phyloP scores from a whole-genome alignment of 495 filamentous ascomycete genomes.

The Aspergillus kassunensis region DNA sequence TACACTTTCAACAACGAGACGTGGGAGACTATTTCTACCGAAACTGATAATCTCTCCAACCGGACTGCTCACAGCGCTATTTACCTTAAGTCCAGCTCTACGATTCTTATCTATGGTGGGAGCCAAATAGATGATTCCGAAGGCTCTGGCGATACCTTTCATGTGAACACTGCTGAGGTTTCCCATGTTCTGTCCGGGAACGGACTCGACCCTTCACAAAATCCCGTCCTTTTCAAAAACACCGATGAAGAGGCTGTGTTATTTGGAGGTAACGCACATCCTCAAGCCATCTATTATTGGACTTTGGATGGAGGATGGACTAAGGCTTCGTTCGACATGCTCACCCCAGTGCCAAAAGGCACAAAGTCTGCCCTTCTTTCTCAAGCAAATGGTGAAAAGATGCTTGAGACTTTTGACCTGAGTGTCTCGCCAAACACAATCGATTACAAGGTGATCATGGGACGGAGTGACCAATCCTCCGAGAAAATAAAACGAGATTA shows the following conservation, averaged over 20 bases:
- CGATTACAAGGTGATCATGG: too few relatives aligned
- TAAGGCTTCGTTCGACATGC: constrained; percentile 57
- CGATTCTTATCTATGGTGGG: constrained; percentile 81
- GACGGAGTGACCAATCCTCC: constrained; percentile 25
- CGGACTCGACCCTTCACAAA: constrained; percentile 35
- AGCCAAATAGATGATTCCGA: constrained; percentile 50
- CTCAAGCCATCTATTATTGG: constrained; percentile 66
- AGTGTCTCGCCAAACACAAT: constrained; percentile 61
- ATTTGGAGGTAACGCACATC: constrained; percentile 64
- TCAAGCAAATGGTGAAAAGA: constrained; percentile 73
- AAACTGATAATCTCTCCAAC: constrained; percentile 55
- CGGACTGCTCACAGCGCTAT: constrained; percentile 69
- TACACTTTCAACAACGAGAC: constrained; percentile 70
- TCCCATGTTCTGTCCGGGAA: constrained; percentile 53
- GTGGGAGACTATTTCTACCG: constrained; percentile 63
- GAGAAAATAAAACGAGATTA: constrained; percentile 51
- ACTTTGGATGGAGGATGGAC: constrained; percentile 54
- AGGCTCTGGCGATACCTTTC: constrained; percentile 70
- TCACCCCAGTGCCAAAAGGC: constrained; percentile 52
- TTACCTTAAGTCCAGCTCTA: constrained; percentile 65
- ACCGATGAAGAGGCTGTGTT: constrained; percentile 66
- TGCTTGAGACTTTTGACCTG: constrained; percentile 80
- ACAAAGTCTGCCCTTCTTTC: constrained; percentile 61
- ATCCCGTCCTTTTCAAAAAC: constrained; percentile 76
- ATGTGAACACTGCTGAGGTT: constrained; percentile 59